Evolutionary conservation across 164 flowering plant genomes (phyloP).

Genomic region (Annona squamosa): DNA sequence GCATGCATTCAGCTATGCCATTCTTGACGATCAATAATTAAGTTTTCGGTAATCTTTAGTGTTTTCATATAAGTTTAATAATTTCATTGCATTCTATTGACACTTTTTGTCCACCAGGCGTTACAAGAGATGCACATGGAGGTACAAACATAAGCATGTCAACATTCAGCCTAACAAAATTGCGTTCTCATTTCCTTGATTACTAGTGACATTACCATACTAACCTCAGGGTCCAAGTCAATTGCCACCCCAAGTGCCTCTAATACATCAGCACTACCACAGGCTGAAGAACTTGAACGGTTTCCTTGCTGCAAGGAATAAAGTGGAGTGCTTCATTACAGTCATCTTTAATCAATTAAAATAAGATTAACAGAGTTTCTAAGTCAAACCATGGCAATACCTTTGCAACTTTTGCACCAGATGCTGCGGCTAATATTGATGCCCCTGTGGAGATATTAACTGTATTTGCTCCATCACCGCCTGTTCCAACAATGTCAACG

Average conservation of each 20-base stretch:
- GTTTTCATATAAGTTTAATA: neutral
- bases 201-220: conserved; percentile 22
- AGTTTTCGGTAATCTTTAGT: too few relatives aligned
- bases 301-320: conserved; percentile 74
- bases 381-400: conserved; percentile 20
- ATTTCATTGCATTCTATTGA: neutral
- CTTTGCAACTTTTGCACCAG: conserved; percentile 96
- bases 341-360: neutral
- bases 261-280: conserved; percentile 97
- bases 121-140: neutral
- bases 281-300: conserved; percentile 95
- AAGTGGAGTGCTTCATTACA: neutral
- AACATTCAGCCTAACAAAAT: neutral
- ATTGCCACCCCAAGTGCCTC: conserved; percentile 72
- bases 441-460: conserved; percentile 97
- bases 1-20: too few relatives aligned
- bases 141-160: neutral
- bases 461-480: conserved; percentile 97
- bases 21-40: too few relatives aligned
- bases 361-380: too few relatives aligned
- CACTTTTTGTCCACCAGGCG: neutral
- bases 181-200: neutral
- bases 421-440: conserved; percentile 87
- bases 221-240: conserved; percentile 81
- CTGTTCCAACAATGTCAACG: conserved; percentile 98